These are phyloP conservation scores for Clitopilus passeckerianus DNA, from an alignment of 768 basidiomycete genomes.

Conservation along the genomic window DNA sequence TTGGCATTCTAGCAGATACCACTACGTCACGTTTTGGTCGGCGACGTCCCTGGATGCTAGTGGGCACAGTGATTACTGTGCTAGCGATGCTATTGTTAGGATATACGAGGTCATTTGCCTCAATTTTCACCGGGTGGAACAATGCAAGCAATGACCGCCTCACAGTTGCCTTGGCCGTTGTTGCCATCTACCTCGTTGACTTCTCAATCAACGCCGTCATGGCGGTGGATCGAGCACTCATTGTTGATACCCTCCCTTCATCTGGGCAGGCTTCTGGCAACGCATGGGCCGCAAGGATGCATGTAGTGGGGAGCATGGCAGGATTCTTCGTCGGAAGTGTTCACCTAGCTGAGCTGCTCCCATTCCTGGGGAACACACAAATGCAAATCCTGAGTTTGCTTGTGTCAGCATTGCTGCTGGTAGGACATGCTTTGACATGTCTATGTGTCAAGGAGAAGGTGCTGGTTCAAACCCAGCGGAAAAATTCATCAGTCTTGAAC, in stretches of 20 bases:
- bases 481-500: background rate
- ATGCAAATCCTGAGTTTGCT: conserved; percentile 77
- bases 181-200: conserved; percentile 49
- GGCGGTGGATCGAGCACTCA: conserved; percentile 84
- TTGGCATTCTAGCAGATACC: conserved; percentile 84
- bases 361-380: conserved; percentile 75
- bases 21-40: conserved; percentile 82
- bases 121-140: conserved; percentile 32
- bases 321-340: conserved; percentile 91
- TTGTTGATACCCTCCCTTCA: conserved; percentile 81
- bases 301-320: conserved; percentile 76
- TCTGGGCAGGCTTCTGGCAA: conserved; percentile 77
- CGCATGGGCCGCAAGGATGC: conserved; percentile 93
- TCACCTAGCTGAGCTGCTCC: conserved; percentile 63
- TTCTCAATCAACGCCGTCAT: conserved; percentile 67
- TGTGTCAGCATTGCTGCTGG: conserved; percentile 62
- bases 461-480: conserved; percentile 32
- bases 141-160: conserved; percentile 44
- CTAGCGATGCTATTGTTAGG: conserved; percentile 78
- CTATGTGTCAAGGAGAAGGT: conserved; percentile 69
- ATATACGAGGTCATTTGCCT: conserved; percentile 69
- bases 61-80: conserved; percentile 61
- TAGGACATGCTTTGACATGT: conserved; percentile 60
- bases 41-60: conserved; percentile 81
- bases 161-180: conserved; percentile 74